phyloP scores from a whole-genome alignment of 768 basidiomycete species.

The Multifurca ochricompacta region DNA sequence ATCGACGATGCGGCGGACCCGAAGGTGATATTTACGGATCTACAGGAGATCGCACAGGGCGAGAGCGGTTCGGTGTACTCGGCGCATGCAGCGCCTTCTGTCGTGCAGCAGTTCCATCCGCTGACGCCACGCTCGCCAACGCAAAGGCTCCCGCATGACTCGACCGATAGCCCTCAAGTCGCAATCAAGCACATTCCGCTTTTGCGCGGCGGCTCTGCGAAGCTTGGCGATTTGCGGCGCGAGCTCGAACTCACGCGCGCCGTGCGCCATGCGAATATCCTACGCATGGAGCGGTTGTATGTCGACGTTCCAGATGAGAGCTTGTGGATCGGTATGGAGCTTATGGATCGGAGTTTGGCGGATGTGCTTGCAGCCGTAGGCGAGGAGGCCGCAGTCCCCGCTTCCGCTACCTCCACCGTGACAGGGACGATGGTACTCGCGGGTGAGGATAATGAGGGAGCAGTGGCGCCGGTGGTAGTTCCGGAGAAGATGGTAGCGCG shows the following conservation, averaged over 20 bases:
- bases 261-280: conserved; percentile 51
- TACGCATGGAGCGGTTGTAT: conserved; percentile 63
- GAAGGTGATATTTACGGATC: conserved; percentile 51
- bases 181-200: conserved; percentile 73
- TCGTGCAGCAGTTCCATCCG: conserved; percentile 7
- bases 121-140: conserved; percentile 16
- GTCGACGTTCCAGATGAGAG: conserved; percentile 48
- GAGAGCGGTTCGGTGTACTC: conserved; percentile 68
- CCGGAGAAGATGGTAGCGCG: conserved; percentile 64
- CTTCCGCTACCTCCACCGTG: too few species aligned
- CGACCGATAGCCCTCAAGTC: conserved; percentile 32
- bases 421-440: conserved; percentile 28
- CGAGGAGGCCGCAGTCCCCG: neutral
- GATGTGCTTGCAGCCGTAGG: conserved; percentile 54
- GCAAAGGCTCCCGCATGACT: neutral
- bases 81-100: conserved; percentile 25
- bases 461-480: conserved; percentile 50
- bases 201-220: conserved; percentile 47
- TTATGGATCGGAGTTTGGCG: conserved; percentile 83
- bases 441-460: conserved; percentile 50
- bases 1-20: conserved; percentile 61
- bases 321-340: conserved; percentile 84
- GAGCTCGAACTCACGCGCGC: conserved; percentile 56
- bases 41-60: conserved; percentile 77
- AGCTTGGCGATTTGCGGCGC: conserved; percentile 52